Base-by-base conservation (phyloP, 371 early-diverging fungal species). In the Syncephalastrum sp. region DNA sequence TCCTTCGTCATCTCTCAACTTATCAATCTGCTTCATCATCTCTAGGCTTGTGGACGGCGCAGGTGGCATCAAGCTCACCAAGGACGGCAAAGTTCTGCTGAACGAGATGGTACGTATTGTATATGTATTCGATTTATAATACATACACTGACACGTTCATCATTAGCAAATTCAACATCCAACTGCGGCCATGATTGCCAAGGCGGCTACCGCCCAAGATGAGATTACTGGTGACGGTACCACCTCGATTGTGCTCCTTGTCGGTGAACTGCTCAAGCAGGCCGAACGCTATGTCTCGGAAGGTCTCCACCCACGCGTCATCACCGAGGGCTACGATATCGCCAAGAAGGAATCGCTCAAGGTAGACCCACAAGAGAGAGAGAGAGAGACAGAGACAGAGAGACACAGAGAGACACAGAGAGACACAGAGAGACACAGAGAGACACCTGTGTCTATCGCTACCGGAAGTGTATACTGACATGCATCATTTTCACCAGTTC, bases 221-320 rank as follows among this genome's bases (percentile, higher is more conserved):
- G 96, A 97, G 63, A 90, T 98, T 51, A 95, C 96, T 42, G 99
- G 99, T 54, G 99, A 99, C 68, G 99, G 99, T 50, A 98, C 99
- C 8, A 97, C 99, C 14, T 91, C 98, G 1, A 93, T 97, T 67
- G 96, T 99, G 27, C 78, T 99, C 56, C 73, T 99, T 19, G 95
- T 97, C 42, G 98, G 96, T 55, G 98, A 99, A 78, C 86, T 99
- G 38, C 83, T 99, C 72, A 96, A 93, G 77, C 95, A 97, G 74
- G 92, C 98, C 5, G 94, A 97, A 50, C 87, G 94, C 56, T 97
- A 91, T 66, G 89, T 99, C 56, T 86, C 91, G 53, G 99, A 99
- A 78, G 99, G 99, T 33, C 83, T 98, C 53, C 96, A 97, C 67
- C 97, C 99, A 42, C 88, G 99, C 38, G 87, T 95, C 42, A 83